Evolutionary conservation across 2,329 filamentous ascomycete genomes (phyloP).

Genomic region (Ophiostoma novo-ulmi): DNA sequence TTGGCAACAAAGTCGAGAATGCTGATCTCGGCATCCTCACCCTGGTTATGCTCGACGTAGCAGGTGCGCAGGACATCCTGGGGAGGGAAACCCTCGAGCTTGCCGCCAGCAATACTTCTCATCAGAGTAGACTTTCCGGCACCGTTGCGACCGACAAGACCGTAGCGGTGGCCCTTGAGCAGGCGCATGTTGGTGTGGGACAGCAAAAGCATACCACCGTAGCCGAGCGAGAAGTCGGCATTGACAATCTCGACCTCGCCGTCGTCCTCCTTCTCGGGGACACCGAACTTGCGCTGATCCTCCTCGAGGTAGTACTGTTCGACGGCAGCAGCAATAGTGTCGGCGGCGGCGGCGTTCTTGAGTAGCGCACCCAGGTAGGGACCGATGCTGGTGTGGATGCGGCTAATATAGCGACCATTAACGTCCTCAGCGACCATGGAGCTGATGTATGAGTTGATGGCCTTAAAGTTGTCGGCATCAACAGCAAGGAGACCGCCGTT

Average conservation of each 20-base stretch:
- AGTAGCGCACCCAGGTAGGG: slow-evolving; percentile 74
- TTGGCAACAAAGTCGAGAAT: slow-evolving; percentile 90
- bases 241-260: slow-evolving; percentile 96
- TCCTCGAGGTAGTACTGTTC: slow-evolving; percentile 74
- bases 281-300: slow-evolving; percentile 80
- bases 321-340: slow-evolving; percentile 66
- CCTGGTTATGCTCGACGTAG: slow-evolving; percentile 99
- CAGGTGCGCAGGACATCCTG: slow-evolving; percentile 91
- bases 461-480: slow-evolving; percentile 62
- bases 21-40: slow-evolving; percentile 92
- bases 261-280: slow-evolving; percentile 79
- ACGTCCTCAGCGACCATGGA: slow-evolving; percentile 84
- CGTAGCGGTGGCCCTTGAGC: slow-evolving; percentile 88
- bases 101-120: slow-evolving; percentile 89
- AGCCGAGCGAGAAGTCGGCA: slow-evolving; percentile 93
- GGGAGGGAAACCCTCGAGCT: slow-evolving; percentile 92
- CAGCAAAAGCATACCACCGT: slow-evolving; percentile 93
- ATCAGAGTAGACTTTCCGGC: slow-evolving; percentile 96
- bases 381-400: slow-evolving; percentile 62
- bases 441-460: slow-evolving; percentile 68
- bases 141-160: slow-evolving; percentile 98
- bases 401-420: slow-evolving; percentile 71
- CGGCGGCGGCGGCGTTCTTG: slow-evolving; percentile 52
- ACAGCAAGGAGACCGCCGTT: slow-evolving; percentile 48
- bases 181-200: slow-evolving; percentile 89